Percentiles rank a stretch among this genome's conserved stretches.
Evolutionary conservation across 306 rosid species (phyloP).

Genomic region (Gillenia trifoliata): DNA sequence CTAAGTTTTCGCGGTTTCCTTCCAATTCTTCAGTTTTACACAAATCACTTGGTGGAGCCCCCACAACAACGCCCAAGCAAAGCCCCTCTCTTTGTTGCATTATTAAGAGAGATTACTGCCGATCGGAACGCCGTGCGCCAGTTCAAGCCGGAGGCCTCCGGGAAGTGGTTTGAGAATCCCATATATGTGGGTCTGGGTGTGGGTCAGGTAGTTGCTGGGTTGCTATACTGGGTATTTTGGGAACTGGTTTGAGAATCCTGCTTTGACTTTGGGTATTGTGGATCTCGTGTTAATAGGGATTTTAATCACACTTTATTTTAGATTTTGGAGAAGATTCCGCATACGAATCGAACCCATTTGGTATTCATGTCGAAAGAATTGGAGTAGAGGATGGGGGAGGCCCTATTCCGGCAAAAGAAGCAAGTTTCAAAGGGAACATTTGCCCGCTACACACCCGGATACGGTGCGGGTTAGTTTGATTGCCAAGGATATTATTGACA

Average conservation of each 20-base stretch:
- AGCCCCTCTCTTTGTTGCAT: conserved; percentile 24
- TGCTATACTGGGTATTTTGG: conserved; percentile 49
- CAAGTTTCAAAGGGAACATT: conserved; percentile 50
- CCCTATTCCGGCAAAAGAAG: conserved; percentile 50
- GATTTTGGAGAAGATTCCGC: conserved; percentile 68
- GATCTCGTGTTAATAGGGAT: no score
- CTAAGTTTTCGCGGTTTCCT: conserved; percentile 27
- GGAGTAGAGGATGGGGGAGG: conserved; percentile 74
- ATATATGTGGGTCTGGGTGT: conserved; percentile 41
- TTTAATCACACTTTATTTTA: no score
- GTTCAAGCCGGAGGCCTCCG: conserved; percentile 58
- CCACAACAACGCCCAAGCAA: no score
- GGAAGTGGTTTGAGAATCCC: conserved; percentile 67
- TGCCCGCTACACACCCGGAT: conserved; percentile 79
- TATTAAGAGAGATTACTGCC: conserved; percentile 55
- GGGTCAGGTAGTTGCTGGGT: conserved; percentile 59
- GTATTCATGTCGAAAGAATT: conserved; percentile 47
- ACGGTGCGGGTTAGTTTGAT: conserved; percentile 69
- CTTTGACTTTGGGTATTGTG: no score
- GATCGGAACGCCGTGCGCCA: conserved; percentile 61
- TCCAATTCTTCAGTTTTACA: conserved; percentile 22
- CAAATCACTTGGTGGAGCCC: conserved; percentile 21
- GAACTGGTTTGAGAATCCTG: no score
- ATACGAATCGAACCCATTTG: conserved; percentile 67
- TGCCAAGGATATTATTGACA: conserved; percentile 50